Conservation (phyloP, 208 protist species). For the Leishmania amazonensis region DNA sequence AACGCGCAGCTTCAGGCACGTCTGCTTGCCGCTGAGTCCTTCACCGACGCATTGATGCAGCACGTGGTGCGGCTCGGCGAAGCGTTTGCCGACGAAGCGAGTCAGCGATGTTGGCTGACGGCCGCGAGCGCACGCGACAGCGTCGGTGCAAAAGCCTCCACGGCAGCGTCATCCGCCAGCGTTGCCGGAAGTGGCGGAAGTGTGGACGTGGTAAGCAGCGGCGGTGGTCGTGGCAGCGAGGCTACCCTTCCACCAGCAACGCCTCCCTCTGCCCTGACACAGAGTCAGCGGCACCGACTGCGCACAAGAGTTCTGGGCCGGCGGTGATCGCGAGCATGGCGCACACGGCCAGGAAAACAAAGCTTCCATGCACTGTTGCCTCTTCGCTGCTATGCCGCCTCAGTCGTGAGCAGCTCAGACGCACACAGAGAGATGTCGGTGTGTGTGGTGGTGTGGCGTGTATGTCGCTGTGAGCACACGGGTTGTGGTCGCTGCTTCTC, state of each 20-base stretch:
- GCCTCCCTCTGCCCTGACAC: conserved; percentile 3
- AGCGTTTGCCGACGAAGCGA: conserved; percentile 21
- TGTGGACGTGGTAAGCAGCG: neutral
- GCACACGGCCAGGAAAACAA: neutral
- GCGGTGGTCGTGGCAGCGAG: neutral
- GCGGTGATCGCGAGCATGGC: neutral
- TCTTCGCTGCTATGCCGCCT: neutral
- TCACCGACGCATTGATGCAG: conserved; percentile 16
- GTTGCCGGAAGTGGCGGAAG: neutral
- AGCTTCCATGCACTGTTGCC: neutral
- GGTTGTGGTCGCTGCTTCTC: neutral
- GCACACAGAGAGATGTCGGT: neutral
- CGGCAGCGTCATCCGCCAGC: neutral
- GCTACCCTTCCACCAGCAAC: neutral
- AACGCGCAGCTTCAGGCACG: conserved; percentile 28
- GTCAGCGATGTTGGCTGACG: conserved; percentile 1
- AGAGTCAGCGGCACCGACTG: conserved; percentile 9
- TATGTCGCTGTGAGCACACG: neutral
- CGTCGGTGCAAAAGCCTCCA: neutral
- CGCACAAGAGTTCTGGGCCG: neutral
- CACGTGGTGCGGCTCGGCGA: conserved; percentile 18
- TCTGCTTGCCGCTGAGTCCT: conserved; percentile 8
- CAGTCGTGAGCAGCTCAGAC: neutral
- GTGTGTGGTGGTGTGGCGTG: neutral
- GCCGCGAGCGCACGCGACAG: neutral